A percentile compares a stretch with the other conserved stretches of the same genome.
Conservation (phyloP, 345 rosid species). For the Lepidium didymum region DNA sequence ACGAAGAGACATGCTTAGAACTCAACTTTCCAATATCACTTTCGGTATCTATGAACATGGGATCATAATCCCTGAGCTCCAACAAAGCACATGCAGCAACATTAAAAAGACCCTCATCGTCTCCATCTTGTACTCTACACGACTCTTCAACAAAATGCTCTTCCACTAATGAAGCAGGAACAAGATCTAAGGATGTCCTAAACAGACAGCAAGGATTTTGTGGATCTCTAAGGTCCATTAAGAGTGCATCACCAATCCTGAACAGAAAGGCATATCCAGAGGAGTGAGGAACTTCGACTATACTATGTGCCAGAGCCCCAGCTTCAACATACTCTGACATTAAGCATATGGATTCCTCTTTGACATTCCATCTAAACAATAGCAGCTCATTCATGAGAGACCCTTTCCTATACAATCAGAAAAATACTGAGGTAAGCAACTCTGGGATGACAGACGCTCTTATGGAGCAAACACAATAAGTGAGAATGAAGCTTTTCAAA, state of each 20-base stretch:
- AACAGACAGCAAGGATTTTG: slow-evolving; percentile 58
- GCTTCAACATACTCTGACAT: slow-evolving; percentile 57
- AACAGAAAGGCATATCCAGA: slow-evolving; percentile 84
- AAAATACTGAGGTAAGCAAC: slow-evolving; percentile 16
- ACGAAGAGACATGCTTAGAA: slow-evolving; percentile 64
- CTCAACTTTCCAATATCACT: slow-evolving; percentile 39
- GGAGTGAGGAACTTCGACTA: slow-evolving; percentile 83
- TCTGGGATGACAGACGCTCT: slow-evolving; percentile 20
- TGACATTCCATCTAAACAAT: slow-evolving; percentile 62
- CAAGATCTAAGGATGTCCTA: slow-evolving; percentile 61
- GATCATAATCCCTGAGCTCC: slow-evolving; percentile 89
- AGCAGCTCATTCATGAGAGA: slow-evolving; percentile 57
- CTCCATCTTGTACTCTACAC: slow-evolving; percentile 67
- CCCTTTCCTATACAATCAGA: slow-evolving; percentile 58
- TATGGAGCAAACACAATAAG: neutral
- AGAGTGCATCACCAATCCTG: slow-evolving; percentile 85
- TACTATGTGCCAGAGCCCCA: slow-evolving; percentile 71
- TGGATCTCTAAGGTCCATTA: slow-evolving; percentile 95
- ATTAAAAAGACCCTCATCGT: slow-evolving; percentile 88
- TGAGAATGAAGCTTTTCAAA: slow-evolving; percentile 20
- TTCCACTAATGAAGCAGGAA: slow-evolving; percentile 61
- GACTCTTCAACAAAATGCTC: slow-evolving; percentile 69
- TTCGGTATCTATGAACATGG: slow-evolving; percentile 89
- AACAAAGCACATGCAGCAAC: slow-evolving; percentile 95
- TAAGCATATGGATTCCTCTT: slow-evolving; percentile 43